Evolutionary conservation across 768 basidiomycete species (phyloP), one percentile per base, ranked within the genome.

Genomic region (Tylopilus plumbeoviolaceoides): DNA sequence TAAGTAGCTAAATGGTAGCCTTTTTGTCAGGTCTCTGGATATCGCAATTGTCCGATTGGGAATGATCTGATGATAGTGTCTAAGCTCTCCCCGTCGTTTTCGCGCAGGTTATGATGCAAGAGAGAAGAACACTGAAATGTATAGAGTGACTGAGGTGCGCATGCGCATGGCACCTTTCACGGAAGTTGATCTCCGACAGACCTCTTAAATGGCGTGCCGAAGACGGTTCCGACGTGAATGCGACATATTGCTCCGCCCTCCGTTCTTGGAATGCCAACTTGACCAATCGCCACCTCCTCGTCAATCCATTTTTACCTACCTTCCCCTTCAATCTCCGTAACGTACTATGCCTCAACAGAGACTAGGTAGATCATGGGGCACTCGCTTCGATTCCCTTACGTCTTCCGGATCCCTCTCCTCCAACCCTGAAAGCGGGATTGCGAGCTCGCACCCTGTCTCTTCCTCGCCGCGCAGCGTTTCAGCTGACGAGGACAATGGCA

Each of bases 331-430:
- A 4, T 48, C 51, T 60, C 64, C 58, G 52, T 62, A 48, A 27
- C 59, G 54, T 63, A 62, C 56, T 49, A 82, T 80, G 79, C 73
- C 77, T 50, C 73, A 67, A 53, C 78, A 76, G 62, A 64, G 66
- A 58, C 71, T 65, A 39, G 64, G 71, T 51, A 75, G 82, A 50
- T 66, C 80, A 53, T 88, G 87, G 87, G 85, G 85, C 39, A 85
- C 83, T 59, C 85, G 85, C 63, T 87, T 83, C 54, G 84, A 87
- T 66, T 78, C 82, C 43, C 76, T 88, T 47, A 74, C 76, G 25
- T 72, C 78, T 43, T 76, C 80, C 33, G 73, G 79, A 46, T 72
- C 79, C 21, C 63, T 74, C 47, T 71, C 79, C 49, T 75, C 72
- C 39, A 64, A 65, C 5, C 71, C 50, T 58, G 69, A 64, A 36